Base-by-base conservation (phyloP, 2,329 filamentous ascomycete genomes). In the Diaporthe nobilis region DNA sequence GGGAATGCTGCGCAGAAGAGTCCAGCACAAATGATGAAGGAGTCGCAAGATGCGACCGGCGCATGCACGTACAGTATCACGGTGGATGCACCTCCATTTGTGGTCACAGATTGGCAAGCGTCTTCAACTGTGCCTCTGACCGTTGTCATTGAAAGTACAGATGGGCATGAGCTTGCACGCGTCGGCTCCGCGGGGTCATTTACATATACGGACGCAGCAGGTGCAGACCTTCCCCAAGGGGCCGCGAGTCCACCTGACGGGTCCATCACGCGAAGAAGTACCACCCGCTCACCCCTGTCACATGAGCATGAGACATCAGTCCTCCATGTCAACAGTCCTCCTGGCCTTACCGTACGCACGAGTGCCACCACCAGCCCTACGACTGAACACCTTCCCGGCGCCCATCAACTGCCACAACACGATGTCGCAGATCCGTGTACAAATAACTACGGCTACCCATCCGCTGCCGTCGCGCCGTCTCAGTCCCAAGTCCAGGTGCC, bases 61-160 rank as follows among this genome's bases (percentile, higher is more conserved):
- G 86, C 85, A 73, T 94, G 91, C 82, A 90, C 92, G 77, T 98
- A 97, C 84, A 89, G 90, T 42, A 88, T 98, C 79, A 91, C 90
- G 61, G 91, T 92, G 55, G 92, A 95, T 74, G 94, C 93, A 44
- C 96, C 96, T 63, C 89, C 88, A 78, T 84, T 87, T 55, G 79
- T 88, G 80, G 85, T 87, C 84, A 91, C 90, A 80, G 84, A 86
- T 81, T 88, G 86, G 79, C 81, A 83, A 58, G 85, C 82, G 68
- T 85, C 85, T 13, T 80, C 78, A 83, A 89, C 83, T 83, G 89
- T 91, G 84, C 89, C 90, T 51, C 81, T 91, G 83, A 87, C 88
- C 82, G 83, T 92, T 72, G 80, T 89, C 60, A 85, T 91, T 25
- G 89, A 91, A 75, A 87, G 84, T 15, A 81, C 85, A n/a, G 84